Conservation (phyloP, 1,139 yeast genomes). For the Arxiozyma heterogenica region DNA sequence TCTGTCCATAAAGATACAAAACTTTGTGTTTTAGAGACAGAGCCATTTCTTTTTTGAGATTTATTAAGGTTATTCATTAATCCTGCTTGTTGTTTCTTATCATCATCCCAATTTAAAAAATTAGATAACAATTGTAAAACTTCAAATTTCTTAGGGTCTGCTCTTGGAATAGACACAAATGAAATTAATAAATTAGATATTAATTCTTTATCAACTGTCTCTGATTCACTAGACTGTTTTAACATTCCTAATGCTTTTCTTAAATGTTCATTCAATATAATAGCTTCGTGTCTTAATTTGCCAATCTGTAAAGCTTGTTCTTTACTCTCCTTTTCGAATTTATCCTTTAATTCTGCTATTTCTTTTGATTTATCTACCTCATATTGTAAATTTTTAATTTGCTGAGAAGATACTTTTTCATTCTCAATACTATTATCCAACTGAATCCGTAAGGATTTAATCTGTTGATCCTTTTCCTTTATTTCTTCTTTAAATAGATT, state of each 20-base stretch:
- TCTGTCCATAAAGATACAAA: conserved; percentile 87
- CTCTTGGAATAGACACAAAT: conserved; percentile 79
- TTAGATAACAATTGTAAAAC: conserved; percentile 78
- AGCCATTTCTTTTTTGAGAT: conserved; percentile 22
- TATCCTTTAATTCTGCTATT: conserved; percentile 19
- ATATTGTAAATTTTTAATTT: conserved; percentile 9
- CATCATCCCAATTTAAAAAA: conserved; percentile 81
- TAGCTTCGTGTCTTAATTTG: conserved; percentile 88
- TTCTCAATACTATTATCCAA: conserved; percentile 16
- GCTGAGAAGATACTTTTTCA: conserved; percentile 9
- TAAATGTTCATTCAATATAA: conserved; percentile 86
- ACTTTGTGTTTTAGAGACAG: conserved; percentile 46
- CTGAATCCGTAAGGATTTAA: conserved; percentile 19
- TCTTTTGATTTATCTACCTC: conserved; percentile 18
- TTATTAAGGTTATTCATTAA: conserved; percentile 33
- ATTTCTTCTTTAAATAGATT: conserved; percentile 9
- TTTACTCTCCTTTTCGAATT: conserved; percentile 46
- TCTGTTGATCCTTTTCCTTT: conserved; percentile 15
- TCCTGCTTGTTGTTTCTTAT: conserved; percentile 75
- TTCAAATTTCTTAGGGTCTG: conserved; percentile 89
- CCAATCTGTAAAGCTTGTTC: conserved; percentile 78
- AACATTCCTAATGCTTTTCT: conserved; percentile 82
- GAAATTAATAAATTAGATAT: conserved; percentile 79
- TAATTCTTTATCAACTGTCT: conserved; percentile 76
- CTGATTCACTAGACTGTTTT: conserved; percentile 63